Evolutionary conservation across 116 monocot genomes (phyloP).

Genomic region (Zostera marina): DNA sequence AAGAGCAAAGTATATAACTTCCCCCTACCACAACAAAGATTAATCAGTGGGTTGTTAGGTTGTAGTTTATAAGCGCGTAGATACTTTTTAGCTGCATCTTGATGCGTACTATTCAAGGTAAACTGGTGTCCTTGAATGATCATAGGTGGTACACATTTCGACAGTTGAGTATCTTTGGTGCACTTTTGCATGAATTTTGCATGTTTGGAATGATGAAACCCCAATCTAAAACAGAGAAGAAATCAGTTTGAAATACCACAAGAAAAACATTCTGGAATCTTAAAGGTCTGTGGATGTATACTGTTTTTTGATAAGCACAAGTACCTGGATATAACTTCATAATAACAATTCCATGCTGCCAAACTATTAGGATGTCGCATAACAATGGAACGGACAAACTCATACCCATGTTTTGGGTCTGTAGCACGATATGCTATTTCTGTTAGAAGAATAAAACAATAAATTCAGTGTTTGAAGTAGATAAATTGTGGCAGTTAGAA

Average conservation of each 20-base stretch:
- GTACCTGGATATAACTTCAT: conserved; percentile 83
- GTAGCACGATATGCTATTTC: conserved; percentile 70
- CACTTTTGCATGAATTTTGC: conserved; percentile 45
- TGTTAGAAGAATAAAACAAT: conserved; percentile 15
- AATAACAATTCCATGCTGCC: conserved; percentile 92
- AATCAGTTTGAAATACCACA: neutral
- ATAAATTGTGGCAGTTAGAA: too few species aligned
- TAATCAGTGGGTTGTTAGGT: conserved; percentile 73
- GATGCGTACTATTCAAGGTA: conserved; percentile 62
- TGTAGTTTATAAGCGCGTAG: conserved; percentile 72
- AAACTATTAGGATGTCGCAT: conserved; percentile 56
- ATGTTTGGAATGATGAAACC: conserved; percentile 28
- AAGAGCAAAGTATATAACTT: neutral
- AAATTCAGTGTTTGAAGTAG: too few species aligned
- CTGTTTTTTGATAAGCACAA: neutral
- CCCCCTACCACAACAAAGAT: conserved; percentile 69
- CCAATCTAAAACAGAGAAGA: conserved; percentile 25
- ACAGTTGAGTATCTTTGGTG: conserved; percentile 10
- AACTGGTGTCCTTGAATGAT: conserved; percentile 77
- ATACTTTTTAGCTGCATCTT: conserved; percentile 77
- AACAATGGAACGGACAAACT: conserved; percentile 73
- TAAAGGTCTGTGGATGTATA: neutral
- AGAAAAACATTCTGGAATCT: neutral
- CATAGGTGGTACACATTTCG: conserved; percentile 40
- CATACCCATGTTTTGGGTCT: conserved; percentile 83